Base-by-base conservation (phyloP, 2,329 filamentous ascomycete genomes). In the Aspergillus tamarii region DNA sequence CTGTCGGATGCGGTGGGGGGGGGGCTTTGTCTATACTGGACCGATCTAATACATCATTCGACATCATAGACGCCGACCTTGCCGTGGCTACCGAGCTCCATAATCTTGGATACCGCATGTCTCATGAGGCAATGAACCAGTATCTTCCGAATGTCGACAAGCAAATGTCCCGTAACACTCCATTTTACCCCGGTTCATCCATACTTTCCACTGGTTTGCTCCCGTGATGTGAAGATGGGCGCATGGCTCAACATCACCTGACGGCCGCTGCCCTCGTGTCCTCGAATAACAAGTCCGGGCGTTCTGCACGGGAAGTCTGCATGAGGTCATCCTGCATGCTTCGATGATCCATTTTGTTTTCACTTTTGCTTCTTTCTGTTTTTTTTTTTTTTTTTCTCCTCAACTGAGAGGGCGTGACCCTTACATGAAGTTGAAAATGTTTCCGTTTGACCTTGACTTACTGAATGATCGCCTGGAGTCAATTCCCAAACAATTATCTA, bases 271-370 rank as follows among this genome's bases (percentile, higher is more conserved):
- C 45, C 55, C 55, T 57, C 60, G 59, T 61, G 36, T 41, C 60
- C 36, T 62, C 60, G 55, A 62, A 62, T 53, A 50, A 50, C 34
- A 23, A 59, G 46, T 45, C 30, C 52, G 5, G 34, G 36, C 32
- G 11, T 39, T 55, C 52, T 55, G 52, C 55, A 53, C 32, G 21
- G 30, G 10, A 21, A 26, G 16, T 9, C 23, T 48, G n/a, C 55
- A 59, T 62, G 61, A 62, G 46, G 61, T 62, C 61, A 62, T 62
- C 61, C 28, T 45, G 61, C 61, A 62, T 52, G 21, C 52, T 54
- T 23, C 12, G 7, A 21, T 23, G 30, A 36, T 36, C 52, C 30
- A 50, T 32, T 54, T 36, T 23, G 1, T 34, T 23, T 23, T 26
- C 23, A 8, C n/a, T 2, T 34, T 34, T 36, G 26, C 14, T 36